Conservation (phyloP, 1,284 basidiomycete genomes). For the Cryptococcus sp. region DNA sequence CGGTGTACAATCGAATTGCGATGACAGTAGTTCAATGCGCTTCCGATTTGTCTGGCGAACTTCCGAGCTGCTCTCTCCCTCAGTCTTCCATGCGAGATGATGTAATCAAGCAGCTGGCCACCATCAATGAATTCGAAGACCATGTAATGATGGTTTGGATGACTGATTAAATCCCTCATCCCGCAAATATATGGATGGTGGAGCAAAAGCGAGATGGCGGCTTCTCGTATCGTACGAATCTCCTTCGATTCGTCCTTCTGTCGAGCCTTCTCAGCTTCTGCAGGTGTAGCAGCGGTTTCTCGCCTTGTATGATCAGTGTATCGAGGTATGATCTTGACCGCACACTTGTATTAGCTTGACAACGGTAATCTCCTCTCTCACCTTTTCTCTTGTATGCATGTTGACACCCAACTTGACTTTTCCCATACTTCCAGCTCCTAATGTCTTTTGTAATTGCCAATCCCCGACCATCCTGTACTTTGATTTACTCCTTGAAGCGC, state of each 20-base stretch:
- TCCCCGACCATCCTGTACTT: constrained; percentile 61
- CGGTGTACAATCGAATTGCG: constrained; percentile 96
- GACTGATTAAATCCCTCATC: constrained; percentile 96
- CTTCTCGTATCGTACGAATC: constrained; percentile 91
- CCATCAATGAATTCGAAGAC: constrained; percentile 98
- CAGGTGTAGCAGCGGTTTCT: constrained; percentile 37
- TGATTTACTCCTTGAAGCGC: not conserved
- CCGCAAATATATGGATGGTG: constrained; percentile 99
- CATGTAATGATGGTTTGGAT: constrained; percentile 98
- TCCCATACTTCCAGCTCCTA: constrained; percentile 98
- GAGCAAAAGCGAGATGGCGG: constrained; percentile 85
- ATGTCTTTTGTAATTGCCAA: constrained; percentile 93
- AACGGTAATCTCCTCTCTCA: constrained; percentile 49
- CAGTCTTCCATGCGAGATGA: constrained; percentile 95
- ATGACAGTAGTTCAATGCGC: constrained; percentile 94
- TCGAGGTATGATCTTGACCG: constrained; percentile 96
- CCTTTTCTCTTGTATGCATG: constrained; percentile 86
- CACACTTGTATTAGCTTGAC: constrained; percentile 59
- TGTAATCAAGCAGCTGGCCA: constrained; percentile 99
- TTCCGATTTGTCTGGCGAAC: constrained; percentile 94
- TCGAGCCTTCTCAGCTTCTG: constrained; percentile 59
- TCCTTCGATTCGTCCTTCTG: constrained; percentile 93
- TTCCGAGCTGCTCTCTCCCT: constrained; percentile 92
- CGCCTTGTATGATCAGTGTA: constrained; percentile 57
- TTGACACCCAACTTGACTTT: constrained; percentile 97